Base-by-base conservation (phyloP, 495 filamentous ascomycete genomes). In the Chaetomium tenue region DNA sequence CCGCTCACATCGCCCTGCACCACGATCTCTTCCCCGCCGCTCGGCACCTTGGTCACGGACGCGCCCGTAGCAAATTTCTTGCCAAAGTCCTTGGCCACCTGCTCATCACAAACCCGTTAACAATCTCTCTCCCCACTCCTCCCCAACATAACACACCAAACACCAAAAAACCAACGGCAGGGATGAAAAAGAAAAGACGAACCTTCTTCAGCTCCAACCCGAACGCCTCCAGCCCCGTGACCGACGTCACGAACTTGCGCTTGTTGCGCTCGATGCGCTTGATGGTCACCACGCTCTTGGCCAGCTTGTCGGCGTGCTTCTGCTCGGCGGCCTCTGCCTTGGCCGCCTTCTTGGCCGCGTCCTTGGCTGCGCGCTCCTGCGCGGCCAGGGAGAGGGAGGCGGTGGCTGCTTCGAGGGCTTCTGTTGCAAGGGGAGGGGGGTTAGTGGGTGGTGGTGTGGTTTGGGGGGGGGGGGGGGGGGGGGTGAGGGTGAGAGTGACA, bases 201-300 rank as follows among this genome's bases (percentile, higher is more conserved):
- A 93, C 82, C 77, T 96, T 96, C 77, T 99, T 99, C 72, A 97
- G 80, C 61, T 98, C 94, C 59, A 97, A 72, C 0, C 92, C 92
- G 67, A 96, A 93, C 0, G 89, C 87, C 75, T 98, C 94, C 23
- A 99, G 78, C 1, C 94, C 94, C 0, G 83, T 83, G n/a, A 98
- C 86, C 18, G 91, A 87, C 3, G 93, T 99, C 44, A 98, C 92
- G 71, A 87, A 92, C 78, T 99, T 99, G 66, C 94, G 84, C 82
- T 99, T 99, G 79, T 95, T 96, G 56, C 94, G 86, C 81, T 99
- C 94, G 58, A 99, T 91, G 3, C 95, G 90, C 84, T 97, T 97
- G 75, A 99, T 96, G 58, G 84, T 85, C 28, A 98, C 82, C 72
- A 93, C 91, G 54, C 89, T 89, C 58, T 87, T 84, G 22, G 90